These are phyloP conservation scores for Moniliophthora roreri DNA, from an alignment of 1,284 basidiomycete genomes.

Conservation along the genomic window DNA sequence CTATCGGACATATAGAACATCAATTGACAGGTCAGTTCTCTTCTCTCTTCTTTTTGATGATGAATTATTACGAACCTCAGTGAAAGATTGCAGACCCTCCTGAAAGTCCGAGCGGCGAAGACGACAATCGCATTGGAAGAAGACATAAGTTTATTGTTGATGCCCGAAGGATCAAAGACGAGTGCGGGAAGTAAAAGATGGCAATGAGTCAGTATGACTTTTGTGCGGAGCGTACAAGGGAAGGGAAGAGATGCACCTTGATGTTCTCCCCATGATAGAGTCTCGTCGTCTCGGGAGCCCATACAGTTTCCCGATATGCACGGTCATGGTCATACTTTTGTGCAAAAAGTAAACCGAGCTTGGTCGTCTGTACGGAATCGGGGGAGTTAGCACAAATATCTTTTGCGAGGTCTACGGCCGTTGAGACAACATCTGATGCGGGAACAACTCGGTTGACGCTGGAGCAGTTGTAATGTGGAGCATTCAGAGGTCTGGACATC, in stretches of 20 bases:
- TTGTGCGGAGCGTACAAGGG: slow-evolving; percentile 25
- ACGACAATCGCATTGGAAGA: background rate
- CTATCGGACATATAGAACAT: too few relatives aligned
- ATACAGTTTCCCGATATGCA: slow-evolving; percentile 48
- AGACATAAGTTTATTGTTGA: background rate
- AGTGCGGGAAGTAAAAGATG: background rate
- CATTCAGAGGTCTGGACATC: slow-evolving; percentile 12
- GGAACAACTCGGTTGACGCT: slow-evolving; percentile 74
- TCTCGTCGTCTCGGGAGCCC: slow-evolving; percentile 50
- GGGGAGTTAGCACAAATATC: slow-evolving; percentile 72
- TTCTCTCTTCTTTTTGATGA: too few relatives aligned
- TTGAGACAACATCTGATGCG: slow-evolving; percentile 49
- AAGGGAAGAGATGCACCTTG: slow-evolving; percentile 39
- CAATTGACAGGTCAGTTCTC: too few relatives aligned
- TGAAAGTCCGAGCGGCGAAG: background rate
- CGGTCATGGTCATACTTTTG: slow-evolving; percentile 56
- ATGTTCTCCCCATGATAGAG: slow-evolving; percentile 74
- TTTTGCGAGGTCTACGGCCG: slow-evolving; percentile 65
- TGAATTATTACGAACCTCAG: slow-evolving; percentile 10
- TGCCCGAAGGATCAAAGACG: too few relatives aligned
- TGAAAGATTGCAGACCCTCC: slow-evolving; percentile 17
- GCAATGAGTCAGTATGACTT: slow-evolving; percentile 22
- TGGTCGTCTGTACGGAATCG: slow-evolving; percentile 79
- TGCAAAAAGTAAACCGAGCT: slow-evolving; percentile 61
- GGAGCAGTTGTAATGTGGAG: slow-evolving; percentile 6